Evolutionary conservation across 257 asterid genomes (phyloP).

Genomic region (Leptodermis oblonga): DNA sequence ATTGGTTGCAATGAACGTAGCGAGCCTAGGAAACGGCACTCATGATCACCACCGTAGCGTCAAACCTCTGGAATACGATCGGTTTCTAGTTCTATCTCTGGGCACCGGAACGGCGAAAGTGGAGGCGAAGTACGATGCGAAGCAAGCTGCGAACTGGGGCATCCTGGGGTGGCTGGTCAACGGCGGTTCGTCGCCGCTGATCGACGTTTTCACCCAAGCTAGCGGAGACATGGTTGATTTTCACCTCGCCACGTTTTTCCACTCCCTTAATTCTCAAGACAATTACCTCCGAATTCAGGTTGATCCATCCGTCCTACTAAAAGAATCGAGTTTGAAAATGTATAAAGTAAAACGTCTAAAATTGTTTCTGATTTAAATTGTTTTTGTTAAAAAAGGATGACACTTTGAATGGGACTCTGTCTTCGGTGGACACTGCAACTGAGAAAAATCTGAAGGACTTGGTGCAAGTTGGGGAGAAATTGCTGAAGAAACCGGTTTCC

Average conservation of each 20-base stretch:
- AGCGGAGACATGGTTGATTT: constrained; percentile 48
- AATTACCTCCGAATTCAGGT: constrained; percentile 25
- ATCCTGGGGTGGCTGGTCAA: constrained; percentile 32
- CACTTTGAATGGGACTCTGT: constrained; percentile 16
- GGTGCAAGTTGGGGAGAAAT: constrained; percentile 24
- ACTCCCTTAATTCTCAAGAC: constrained; percentile 16
- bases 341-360: too few relatives aligned
- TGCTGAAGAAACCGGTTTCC: constrained; percentile 32
- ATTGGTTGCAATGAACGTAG: constrained; percentile 38
- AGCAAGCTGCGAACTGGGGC: constrained; percentile 14
- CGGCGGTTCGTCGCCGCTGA: constrained; percentile 33
- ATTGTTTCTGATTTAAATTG: too few relatives aligned
- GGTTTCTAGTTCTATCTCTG: constrained; percentile 20
- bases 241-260: constrained; percentile 35
- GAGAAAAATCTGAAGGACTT: constrained; percentile 21
- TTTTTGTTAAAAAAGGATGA: constrained; percentile 16
- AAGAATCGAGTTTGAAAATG: too few relatives aligned
- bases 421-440: constrained; percentile 28
- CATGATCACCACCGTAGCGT: constrained; percentile 24
- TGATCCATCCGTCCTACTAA: neutral
- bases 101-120: constrained; percentile 15
- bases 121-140: constrained; percentile 17
- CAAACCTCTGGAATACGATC: constrained; percentile 32
- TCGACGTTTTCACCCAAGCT: constrained; percentile 35
- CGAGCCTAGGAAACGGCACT: constrained; percentile 10